These are phyloP conservation scores for Gnaphalium uliginosum DNA, from an alignment of 129 eudicot genomes.

Conservation along the genomic window DNA sequence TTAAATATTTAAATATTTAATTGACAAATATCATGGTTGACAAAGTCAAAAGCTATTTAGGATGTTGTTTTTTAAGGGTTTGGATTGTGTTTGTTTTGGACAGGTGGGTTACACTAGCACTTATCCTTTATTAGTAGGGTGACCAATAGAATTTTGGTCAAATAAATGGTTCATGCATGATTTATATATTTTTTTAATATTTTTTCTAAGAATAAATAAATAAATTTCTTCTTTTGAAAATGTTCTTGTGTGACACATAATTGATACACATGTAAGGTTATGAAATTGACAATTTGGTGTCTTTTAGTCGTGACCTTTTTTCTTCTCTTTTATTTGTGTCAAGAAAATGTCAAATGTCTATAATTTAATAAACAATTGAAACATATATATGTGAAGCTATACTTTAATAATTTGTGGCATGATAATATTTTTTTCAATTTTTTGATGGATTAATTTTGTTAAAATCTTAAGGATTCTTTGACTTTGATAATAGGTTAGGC, in stretches of 20 bases:
- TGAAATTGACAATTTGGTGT: neutral
- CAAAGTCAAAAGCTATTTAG: conserved; percentile 27
- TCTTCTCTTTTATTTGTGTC: too few species aligned
- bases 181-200: neutral
- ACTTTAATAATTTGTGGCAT: too few species aligned
- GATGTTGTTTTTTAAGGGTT: conserved; percentile 20
- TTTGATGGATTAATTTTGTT: neutral
- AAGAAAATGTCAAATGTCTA: neutral
- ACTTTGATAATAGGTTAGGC: conserved; percentile 20
- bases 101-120: conserved; percentile 14
- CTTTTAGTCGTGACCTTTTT: neutral
- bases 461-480: conserved; percentile 5
- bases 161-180: conserved; percentile 33
- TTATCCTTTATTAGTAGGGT: conserved; percentile 6
- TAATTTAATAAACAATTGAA: too few species aligned
- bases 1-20: conserved; percentile 14
- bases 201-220: neutral
- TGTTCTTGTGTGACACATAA: neutral
- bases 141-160: conserved; percentile 11
- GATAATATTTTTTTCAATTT: neutral
- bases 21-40: conserved; percentile 21
- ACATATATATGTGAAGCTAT: too few species aligned
- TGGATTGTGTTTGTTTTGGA: conserved; percentile 25
- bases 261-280: neutral
- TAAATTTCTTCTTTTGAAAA: neutral